Base-by-base conservation (phyloP, 768 basidiomycete genomes). In the Leccinum imitatum region DNA sequence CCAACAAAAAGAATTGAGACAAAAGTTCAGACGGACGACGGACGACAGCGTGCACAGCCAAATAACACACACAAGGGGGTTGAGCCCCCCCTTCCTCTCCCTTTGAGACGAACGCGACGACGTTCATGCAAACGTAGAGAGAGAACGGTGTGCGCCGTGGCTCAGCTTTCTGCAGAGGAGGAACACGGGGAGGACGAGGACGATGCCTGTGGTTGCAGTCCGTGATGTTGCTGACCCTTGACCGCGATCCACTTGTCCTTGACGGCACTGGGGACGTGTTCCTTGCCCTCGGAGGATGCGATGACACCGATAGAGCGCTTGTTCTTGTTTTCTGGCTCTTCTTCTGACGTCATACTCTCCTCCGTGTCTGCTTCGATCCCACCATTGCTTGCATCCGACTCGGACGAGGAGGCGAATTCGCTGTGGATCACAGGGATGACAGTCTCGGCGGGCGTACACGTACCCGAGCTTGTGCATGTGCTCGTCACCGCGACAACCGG, bases 231-330 rank as follows among this genome's bases (percentile, higher is more conserved):
- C 2, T 83, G 76, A 23, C 80, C 80, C 73, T 90, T 88, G 70
- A 92, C 85, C 19, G 88, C 78, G 53, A 91, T 84, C 90, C 90
- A 92, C 70, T 88, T 90, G 68, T 91, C 89, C 70, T 81, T 83
- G 66, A 74, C 72, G 50, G 37, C 37, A 7, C 37, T 37, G 39
- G 44, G 17, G 64, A 31, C 7, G 23, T 57, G 72, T 44, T 78
- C 72, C 57, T 69, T 71, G 57, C 41, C 31, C 25, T 68, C 61
- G 6, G 57, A 46, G 5, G 57, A 53, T 55, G 57, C 53, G 33
- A 53, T 57, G 48, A 68, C 71, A 19, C 69, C 44, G 19, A 46
- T 46, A 4, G 44, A 19, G 44, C 44, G 44, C 44, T 46, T 46
- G 44, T 46, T 44, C 41, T 48, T 65, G 66, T 82, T 82, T 44